These are phyloP conservation scores for Neobulgaria alba DNA, from an alignment of 2,329 filamentous ascomycete species.

Conservation along the genomic window DNA sequence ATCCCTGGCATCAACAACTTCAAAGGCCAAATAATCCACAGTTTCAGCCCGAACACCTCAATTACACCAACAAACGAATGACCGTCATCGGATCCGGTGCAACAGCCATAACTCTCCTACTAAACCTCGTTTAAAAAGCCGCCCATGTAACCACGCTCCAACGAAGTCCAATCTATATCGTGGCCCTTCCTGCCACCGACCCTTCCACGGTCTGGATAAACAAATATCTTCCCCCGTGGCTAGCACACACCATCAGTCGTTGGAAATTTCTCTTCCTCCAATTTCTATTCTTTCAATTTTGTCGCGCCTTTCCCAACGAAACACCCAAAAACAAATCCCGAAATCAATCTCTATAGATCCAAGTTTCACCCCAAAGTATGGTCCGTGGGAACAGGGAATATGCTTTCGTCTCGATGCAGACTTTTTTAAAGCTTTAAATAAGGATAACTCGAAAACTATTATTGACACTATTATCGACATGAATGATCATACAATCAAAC, in stretches of 20 bases:
- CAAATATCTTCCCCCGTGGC: conserved; percentile 35
- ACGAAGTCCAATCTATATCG: conserved; percentile 64
- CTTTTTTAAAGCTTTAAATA: conserved; percentile 43
- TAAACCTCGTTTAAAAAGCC: conserved; percentile 57
- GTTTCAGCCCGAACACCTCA: conserved; percentile 61
- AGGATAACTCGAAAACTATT: conserved; percentile 37
- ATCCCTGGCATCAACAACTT: conserved; percentile 54
- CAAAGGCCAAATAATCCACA: conserved; percentile 53
- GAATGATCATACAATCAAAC: conserved; percentile 38
- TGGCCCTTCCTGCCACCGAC: conserved; percentile 35
- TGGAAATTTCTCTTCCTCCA: conserved; percentile 42
- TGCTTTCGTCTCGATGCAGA: conserved; percentile 55
- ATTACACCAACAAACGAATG: conserved; percentile 48
- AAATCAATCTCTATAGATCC: conserved; percentile 43
- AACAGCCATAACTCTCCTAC: conserved; percentile 70
- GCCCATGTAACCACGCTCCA: conserved; percentile 70
- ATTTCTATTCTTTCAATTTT: conserved; percentile 40
- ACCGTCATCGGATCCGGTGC: conserved; percentile 51
- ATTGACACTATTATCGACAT: conserved; percentile 46
- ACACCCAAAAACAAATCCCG: conserved; percentile 44
- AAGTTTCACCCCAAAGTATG: conserved; percentile 57
- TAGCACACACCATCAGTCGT: conserved; percentile 40
- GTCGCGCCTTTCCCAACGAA: conserved; percentile 40
- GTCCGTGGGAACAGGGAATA: conserved; percentile 66
- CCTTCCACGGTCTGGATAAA: conserved; percentile 11